phyloP scores from a whole-genome alignment of 2,329 filamentous ascomycete species.

The Colletotrichum tabaci region DNA sequence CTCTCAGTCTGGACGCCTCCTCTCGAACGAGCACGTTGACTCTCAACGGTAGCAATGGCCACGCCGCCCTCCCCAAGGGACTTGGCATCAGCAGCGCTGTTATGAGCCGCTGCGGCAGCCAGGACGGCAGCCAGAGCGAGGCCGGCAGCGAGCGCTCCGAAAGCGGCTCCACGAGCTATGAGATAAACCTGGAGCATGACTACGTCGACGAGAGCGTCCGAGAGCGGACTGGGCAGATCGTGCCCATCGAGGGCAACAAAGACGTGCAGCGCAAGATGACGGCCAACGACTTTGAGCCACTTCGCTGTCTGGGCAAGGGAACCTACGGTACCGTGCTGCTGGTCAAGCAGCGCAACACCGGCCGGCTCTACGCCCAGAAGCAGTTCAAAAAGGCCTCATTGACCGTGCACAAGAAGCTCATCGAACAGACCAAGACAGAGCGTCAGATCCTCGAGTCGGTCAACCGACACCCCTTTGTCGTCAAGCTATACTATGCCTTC shows the following conservation, averaged over 20 bases:
- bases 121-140: conserved; percentile 68
- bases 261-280: conserved; percentile 85
- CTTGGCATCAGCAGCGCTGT: conserved; percentile 66
- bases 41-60: conserved; percentile 64
- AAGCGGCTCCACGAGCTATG: conserved; percentile 80
- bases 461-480: conserved; percentile 96
- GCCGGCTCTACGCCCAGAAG: conserved; percentile 95
- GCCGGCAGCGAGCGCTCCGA: conserved; percentile 76
- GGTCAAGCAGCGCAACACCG: conserved; percentile 90
- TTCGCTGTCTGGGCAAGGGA: conserved; percentile 95
- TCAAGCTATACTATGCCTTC: conserved; percentile 98
- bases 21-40: conserved; percentile 71
- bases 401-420: conserved; percentile 93
- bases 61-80: conserved; percentile 47
- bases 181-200: conserved; percentile 87
- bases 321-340: conserved; percentile 95
- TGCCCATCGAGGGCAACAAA: conserved; percentile 68
- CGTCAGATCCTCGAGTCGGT: conserved; percentile 95
- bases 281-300: conserved; percentile 88
- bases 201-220: conserved; percentile 80
- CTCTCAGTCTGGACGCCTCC: conserved; percentile 75
- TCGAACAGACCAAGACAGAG: conserved; percentile 98
- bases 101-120: conserved; percentile 69
- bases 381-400: conserved; percentile 98
- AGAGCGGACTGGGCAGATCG: conserved; percentile 59